Base-by-base conservation (phyloP, 31 red algal species). In the Odonthalia washingtoniensis region DNA sequence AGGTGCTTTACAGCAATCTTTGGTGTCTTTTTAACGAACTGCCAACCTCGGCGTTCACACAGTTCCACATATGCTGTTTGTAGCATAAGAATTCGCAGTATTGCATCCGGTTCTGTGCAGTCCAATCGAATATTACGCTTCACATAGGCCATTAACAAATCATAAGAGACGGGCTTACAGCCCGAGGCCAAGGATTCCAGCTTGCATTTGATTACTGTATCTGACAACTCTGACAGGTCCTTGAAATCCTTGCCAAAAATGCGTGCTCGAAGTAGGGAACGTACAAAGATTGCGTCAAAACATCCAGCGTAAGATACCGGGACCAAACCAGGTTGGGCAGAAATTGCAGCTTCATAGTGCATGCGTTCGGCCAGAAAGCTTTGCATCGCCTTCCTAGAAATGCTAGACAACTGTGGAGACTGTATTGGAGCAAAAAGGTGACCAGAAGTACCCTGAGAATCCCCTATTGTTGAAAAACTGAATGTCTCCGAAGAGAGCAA, bases 281-380 rank as follows among this genome's bases (percentile, higher is more conserved):
- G 2, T 2, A 88, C 53, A 45, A 42, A 88, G 6, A 88, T 37
- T 6, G 53, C 72, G 2, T 4, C 38, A 57, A 60, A 79, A 42
- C 76, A 57, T 5, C 43, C 52, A 12, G 6, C 3, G 2, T 36
- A 83, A 3, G 32, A 38, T 2, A 83, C 80, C 5, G 80, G 43
- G 18, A 37, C 2, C 27, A 70, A 3, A 4, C 80, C 62, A 83
- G 80, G 63, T 83, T 83, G 63, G 4, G 27, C 63, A 17, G 2
- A 2, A 6, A 83, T 27, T 6, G 63, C 9, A 40, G 2, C 5
- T 70, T 83, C 80, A 5, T 83, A 72, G 4, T 9, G 31, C 40
- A 38, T 62, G 28, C 80, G 80, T 43, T 83, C 80, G 3, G 63
- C 60, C 80, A 83, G 70, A 39, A 83, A 83, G 62, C 70, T 39